Evolutionary conservation across 306 rosid species (phyloP).

Genomic region (Quercus ilex): DNA sequence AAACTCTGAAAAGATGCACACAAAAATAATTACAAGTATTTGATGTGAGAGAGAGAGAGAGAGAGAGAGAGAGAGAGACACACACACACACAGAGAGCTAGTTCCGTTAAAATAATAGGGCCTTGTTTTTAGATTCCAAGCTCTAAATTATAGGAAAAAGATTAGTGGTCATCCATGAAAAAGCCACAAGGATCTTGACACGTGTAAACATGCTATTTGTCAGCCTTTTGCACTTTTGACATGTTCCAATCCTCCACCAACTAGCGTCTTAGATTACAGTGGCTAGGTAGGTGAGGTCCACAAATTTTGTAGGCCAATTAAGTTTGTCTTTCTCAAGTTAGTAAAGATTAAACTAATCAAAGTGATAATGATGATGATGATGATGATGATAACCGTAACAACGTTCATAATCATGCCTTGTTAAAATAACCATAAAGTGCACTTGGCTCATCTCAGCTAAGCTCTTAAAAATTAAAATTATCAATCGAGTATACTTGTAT

Average conservation of each 20-base stretch:
- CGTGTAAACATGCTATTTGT: conserved; percentile 7
- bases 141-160: no score
- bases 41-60: no score
- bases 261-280: background rate
- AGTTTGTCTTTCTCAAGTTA: background rate
- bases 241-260: conserved; percentile 17
- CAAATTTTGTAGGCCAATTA: background rate
- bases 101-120: no score
- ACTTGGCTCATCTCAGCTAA: background rate
- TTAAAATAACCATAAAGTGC: conserved; percentile 11
- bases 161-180: background rate
- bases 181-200: background rate
- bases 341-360: conserved; percentile 6
- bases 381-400: conserved; percentile 8
- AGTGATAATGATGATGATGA: background rate
- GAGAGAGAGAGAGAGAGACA: background rate
- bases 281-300: conserved; percentile 15
- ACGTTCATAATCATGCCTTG: conserved; percentile 7
- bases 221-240: conserved; percentile 16
- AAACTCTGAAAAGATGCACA: background rate
- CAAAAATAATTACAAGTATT: background rate
- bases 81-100: no score
- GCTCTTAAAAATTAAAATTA: background rate
- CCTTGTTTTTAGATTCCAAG: no score
- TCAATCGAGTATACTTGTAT: background rate